phyloP scores from a whole-genome alignment of 2,329 filamentous ascomycete species.

The Ceratocystis cubensis region DNA sequence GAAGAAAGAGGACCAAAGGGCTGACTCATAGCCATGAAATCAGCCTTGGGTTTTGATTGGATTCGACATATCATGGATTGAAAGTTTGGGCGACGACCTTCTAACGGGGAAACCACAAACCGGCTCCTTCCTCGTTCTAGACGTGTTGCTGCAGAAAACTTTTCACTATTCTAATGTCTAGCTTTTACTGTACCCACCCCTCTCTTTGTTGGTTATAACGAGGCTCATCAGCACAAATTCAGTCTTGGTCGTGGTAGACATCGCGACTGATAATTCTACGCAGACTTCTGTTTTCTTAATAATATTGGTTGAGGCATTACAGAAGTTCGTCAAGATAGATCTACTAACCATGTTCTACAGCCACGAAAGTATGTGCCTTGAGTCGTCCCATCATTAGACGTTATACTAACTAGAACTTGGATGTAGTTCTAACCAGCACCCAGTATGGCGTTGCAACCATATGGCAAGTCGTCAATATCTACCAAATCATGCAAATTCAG shows the following conservation, averaged over 20 bases:
- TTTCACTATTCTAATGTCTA: neutral
- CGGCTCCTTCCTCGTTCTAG: conserved; percentile 6
- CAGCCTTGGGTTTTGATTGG: neutral
- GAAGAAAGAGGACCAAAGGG: neutral
- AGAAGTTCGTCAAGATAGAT: neutral
- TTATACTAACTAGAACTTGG: conserved; percentile 24
- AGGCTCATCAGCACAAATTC: neutral
- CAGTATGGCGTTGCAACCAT: conserved; percentile 91
- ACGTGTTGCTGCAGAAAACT: neutral
- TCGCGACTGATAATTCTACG: neutral
- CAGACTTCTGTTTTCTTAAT: neutral
- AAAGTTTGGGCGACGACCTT: neutral
- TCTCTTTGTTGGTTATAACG: neutral
- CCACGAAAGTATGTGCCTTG: conserved; percentile 63
- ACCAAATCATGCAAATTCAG: neutral
- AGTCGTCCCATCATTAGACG: neutral
- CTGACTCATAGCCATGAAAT: neutral
- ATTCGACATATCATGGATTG: neutral
- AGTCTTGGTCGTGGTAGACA: neutral
- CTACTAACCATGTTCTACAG: conserved; percentile 71
- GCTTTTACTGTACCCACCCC: too few species aligned
- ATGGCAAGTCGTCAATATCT: conserved; percentile 49
- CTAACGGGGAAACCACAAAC: neutral
- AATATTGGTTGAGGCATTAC: neutral
- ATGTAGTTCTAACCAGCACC: conserved; percentile 61